Percentiles rank a stretch among this genome's conserved stretches.
phyloP scores from a whole-genome alignment of 1,284 basidiomycete genomes.

The Marasmius sp. region DNA sequence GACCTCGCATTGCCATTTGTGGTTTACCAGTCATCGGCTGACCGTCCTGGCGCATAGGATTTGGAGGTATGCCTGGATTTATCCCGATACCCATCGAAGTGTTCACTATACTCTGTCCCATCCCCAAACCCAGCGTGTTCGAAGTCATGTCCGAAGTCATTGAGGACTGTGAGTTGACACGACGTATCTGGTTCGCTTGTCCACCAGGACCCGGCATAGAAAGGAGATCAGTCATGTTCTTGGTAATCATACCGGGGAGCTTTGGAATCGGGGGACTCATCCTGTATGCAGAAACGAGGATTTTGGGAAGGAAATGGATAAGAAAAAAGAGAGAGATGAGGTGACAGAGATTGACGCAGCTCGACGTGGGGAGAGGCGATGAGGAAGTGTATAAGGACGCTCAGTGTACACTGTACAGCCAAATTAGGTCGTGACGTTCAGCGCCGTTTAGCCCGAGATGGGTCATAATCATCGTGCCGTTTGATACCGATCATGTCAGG shows the following conservation, averaged over 20 bases:
- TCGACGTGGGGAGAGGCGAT: conserved; percentile 1
- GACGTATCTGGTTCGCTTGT: conserved; percentile 38
- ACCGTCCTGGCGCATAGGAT: neutral
- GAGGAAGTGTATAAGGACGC: neutral
- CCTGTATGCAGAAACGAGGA: conserved; percentile 9
- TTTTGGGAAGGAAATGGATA: conserved; percentile 8
- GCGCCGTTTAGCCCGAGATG: no score
- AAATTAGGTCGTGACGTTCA: no score
- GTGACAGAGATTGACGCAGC: conserved; percentile 12
- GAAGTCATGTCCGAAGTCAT: conserved; percentile 30
- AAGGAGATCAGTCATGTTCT: no score
- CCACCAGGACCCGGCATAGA: conserved; percentile 31
- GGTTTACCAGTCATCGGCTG: neutral
- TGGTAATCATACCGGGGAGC: conserved; percentile 22
- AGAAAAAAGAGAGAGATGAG: conserved; percentile 16
- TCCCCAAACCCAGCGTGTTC: conserved; percentile 30
- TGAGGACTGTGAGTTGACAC: conserved; percentile 50
- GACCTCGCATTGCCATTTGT: neutral
- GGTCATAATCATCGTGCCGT: no score
- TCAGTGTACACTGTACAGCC: no score
- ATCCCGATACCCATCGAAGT: conserved; percentile 31
- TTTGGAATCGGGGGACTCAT: conserved; percentile 28
- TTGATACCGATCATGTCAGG: no score
- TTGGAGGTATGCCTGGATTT: conserved; percentile 1
- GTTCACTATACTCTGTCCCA: conserved; percentile 2